A percentile compares a stretch with the other conserved stretches of the same genome.
Evolutionary conservation across 2,329 filamentous ascomycete species (phyloP).

Genomic region (Aspergillus chevalieri): DNA sequence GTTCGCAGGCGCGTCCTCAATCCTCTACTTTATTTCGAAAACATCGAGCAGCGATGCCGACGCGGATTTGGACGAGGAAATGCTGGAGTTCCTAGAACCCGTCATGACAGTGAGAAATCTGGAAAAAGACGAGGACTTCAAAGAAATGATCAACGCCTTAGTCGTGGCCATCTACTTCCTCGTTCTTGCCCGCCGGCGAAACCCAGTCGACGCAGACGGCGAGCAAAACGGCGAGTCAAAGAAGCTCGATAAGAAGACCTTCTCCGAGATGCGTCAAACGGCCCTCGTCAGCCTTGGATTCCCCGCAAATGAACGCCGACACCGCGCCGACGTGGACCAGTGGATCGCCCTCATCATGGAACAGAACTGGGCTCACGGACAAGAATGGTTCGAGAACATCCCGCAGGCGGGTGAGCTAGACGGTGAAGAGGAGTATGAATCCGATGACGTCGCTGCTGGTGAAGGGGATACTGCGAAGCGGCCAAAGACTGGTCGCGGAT

Average conservation of each 20-base stretch:
- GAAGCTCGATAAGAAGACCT: conserved; percentile 37
- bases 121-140: conserved; percentile 43
- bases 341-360: conserved; percentile 54
- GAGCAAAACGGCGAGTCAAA: conserved; percentile 13
- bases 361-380: conserved; percentile 47
- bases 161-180: conserved; percentile 41
- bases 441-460: conserved; percentile 28
- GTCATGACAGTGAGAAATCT: conserved; percentile 39
- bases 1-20: conserved; percentile 63
- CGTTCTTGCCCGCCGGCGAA: conserved; percentile 46
- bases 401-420: conserved; percentile 31
- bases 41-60: conserved; percentile 44
- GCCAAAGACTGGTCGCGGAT: conserved; percentile 11
- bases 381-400: conserved; percentile 63
- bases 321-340: conserved; percentile 51
- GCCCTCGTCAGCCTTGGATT: conserved; percentile 32
- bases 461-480: conserved; percentile 24
- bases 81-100: conserved; percentile 28
- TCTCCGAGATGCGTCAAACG: conserved; percentile 35
- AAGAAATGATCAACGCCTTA: conserved; percentile 33
- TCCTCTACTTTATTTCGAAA: conserved; percentile 42
- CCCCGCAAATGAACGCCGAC: conserved; percentile 37
- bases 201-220: conserved; percentile 11
- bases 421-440: conserved; percentile 26
- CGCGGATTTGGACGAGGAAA: conserved; percentile 39